These are phyloP conservation scores for Microcera coccophila DNA, from an alignment of 2,329 filamentous ascomycete species.

Conservation along the genomic window DNA sequence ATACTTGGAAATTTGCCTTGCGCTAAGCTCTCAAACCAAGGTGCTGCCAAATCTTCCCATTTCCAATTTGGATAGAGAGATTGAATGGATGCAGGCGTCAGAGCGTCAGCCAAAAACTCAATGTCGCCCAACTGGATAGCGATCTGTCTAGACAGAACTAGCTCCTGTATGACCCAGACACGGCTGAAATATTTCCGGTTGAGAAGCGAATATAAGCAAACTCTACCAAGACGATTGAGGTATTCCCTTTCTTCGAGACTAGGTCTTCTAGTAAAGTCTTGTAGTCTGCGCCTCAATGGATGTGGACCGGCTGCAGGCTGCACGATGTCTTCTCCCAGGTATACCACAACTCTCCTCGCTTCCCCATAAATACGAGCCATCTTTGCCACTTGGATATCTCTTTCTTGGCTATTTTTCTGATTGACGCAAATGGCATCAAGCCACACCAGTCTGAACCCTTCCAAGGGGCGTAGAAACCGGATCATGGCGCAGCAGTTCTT, in stretches of 20 bases:
- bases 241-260: not conserved
- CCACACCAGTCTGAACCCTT: not conserved
- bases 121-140: not conserved
- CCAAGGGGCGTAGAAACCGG: not conserved
- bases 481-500: not conserved
- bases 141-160: not conserved
- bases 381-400: not conserved
- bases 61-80: not conserved
- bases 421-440: not conserved
- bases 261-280: not conserved
- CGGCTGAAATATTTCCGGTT: not conserved
- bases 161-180: not conserved
- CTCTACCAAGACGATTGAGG: too few species aligned
- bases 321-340: not conserved
- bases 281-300: not conserved
- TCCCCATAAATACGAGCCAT: not conserved
- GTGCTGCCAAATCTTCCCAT: not conserved
- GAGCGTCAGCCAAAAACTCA: not conserved
- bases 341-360: not conserved
- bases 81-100: not conserved
- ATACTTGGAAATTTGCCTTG: not conserved
- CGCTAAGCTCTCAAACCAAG: not conserved
- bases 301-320: not conserved
- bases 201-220: too few species aligned
- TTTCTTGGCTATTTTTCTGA: not conserved